Conservation (phyloP, 2,329 filamentous ascomycete genomes). For the Chaetomiaceae sp. region DNA sequence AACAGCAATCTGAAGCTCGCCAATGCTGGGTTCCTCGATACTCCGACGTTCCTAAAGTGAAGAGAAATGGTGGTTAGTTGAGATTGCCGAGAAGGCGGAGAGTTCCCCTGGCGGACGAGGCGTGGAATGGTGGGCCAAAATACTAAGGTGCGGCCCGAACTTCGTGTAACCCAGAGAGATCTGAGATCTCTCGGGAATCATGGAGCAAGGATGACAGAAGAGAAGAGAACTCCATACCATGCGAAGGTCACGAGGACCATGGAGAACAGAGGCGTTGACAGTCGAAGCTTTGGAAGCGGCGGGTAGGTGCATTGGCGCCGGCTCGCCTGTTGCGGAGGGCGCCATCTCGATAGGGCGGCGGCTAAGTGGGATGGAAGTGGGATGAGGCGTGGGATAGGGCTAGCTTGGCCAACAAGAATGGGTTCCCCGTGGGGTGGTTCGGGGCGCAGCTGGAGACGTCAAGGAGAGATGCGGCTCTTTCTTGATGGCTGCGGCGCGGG, state of each 20-base stretch:
- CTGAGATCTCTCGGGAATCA: slow-evolving; percentile 19
- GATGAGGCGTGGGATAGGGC: slow-evolving; percentile 26
- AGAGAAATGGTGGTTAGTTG: too few relatives aligned
- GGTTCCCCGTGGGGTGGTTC: slow-evolving; percentile 24
- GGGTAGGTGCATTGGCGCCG: slow-evolving; percentile 42
- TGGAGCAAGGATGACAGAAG: slow-evolving; percentile 1
- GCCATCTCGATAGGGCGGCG: slow-evolving; percentile 40
- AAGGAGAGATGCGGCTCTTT: slow-evolving; percentile 19
- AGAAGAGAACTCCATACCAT: slow-evolving; percentile 39
- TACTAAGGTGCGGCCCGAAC: slow-evolving; percentile 7
- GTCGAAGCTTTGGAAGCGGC: slow-evolving; percentile 40
- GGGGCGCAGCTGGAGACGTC: slow-evolving; percentile 10
- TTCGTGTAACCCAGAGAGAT: slow-evolving; percentile 23
- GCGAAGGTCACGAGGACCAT: slow-evolving; percentile 54
- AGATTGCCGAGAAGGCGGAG: not conserved
- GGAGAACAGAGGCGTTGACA: slow-evolving; percentile 52
- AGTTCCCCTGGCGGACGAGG: not conserved
- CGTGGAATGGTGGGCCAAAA: slow-evolving; percentile 19
- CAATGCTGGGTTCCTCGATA: slow-evolving; percentile 43
- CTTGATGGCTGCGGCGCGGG: slow-evolving; percentile 14
- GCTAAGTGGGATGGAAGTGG: slow-evolving; percentile 35
- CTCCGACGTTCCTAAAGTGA: slow-evolving; percentile 44
- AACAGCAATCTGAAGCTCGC: slow-evolving; percentile 62
- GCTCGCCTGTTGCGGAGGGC: slow-evolving; percentile 46
- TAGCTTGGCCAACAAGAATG: slow-evolving; percentile 23